Evolutionary conservation across 2,329 filamentous ascomycete species (phyloP), one percentile per base, ranked within the genome.

Genomic region (Zasmidium angulare): DNA sequence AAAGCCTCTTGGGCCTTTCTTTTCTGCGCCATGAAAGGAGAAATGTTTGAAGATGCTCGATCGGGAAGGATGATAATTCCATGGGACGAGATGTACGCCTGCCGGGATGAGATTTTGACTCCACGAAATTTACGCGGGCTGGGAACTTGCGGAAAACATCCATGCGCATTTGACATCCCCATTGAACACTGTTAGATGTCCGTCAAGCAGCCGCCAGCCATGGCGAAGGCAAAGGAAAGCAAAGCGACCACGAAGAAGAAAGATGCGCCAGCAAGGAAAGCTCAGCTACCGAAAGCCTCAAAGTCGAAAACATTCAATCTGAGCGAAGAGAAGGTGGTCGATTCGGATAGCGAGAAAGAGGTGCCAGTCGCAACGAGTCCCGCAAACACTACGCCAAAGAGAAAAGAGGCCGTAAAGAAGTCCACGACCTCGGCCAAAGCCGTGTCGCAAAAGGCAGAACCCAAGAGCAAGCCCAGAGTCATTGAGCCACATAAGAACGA

Each of bases 331-430:
- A 58, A 56, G 22, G 63, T 69, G 11, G 57, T 61, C 17, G 67
- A 65, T 50, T 68, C 62, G 29, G 63, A 72, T 20, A 77, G 74
- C 54, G 76, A 77, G 26, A 73, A 74, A 20, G 74, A 75, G 20
- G 29, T 46, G n/a, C 19, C 49, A 47, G 40, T 36, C 14, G 48
- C 23, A 21, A 61, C 63, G 43, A 29, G 14, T 17, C 36, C 36
- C n/a, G 36, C 36, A 19, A 36, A 36, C 14, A 2, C 56, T 19
- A 10, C 47, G 2, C 14, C 31, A 21, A 59, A 58, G 46, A 59
- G 12, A 2, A 58, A 46, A 43, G 47, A 47, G n/a, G 26, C 29
- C 2, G 10, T 43, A 12, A 52, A 56, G 48, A 59, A 58, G 49
- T 26, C 36, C 4, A 48, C 29, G n/a, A 22, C 14, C 11, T 12